phyloP scores from a whole-genome alignment of 371 early-diverging fungal genomes.

The Smittium culicis region DNA sequence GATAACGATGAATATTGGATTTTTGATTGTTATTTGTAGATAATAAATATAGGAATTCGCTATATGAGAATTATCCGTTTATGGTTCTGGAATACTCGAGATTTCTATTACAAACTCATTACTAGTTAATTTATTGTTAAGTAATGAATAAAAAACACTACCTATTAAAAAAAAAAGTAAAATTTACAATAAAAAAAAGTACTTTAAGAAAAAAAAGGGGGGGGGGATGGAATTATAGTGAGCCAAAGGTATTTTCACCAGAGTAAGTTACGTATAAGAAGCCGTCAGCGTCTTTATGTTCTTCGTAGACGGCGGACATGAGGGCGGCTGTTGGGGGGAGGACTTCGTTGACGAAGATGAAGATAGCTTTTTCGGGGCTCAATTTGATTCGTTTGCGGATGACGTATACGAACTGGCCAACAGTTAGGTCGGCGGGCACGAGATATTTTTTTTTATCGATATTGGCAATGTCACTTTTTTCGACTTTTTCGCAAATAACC shows the following conservation, averaged over 20 bases:
- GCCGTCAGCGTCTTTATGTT: conserved; percentile 91
- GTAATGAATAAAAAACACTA: too few species aligned
- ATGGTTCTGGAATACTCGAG: too few species aligned
- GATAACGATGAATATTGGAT: too few species aligned
- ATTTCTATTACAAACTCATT: too few species aligned
- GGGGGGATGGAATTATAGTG: too few species aligned
- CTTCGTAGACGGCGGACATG: conserved; percentile 79
- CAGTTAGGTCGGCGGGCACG: conserved; percentile 90
- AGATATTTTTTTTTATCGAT: conserved; percentile 98
- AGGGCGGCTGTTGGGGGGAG: conserved; percentile 79
- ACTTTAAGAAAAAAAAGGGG: too few species aligned
- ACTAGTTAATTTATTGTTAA: too few species aligned
- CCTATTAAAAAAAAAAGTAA: too few species aligned
- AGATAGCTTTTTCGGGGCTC: conserved; percentile 92
- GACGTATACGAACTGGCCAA: conserved; percentile 96
- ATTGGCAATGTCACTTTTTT: conserved; percentile 82
- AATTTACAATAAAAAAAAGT: too few species aligned
- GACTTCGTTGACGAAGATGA: conserved; percentile 92
- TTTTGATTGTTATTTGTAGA: too few species aligned
- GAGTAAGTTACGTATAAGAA: conserved; percentile 86
- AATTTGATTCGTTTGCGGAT: conserved; percentile 85
- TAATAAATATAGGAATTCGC: too few species aligned
- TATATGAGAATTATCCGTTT: too few species aligned
- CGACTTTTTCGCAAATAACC: conserved; percentile 89
- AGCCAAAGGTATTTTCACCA: conserved; percentile 75